Evolutionary conservation across 2,329 filamentous ascomycete genomes (phyloP).

Genomic region (Fusarium acutatum): DNA sequence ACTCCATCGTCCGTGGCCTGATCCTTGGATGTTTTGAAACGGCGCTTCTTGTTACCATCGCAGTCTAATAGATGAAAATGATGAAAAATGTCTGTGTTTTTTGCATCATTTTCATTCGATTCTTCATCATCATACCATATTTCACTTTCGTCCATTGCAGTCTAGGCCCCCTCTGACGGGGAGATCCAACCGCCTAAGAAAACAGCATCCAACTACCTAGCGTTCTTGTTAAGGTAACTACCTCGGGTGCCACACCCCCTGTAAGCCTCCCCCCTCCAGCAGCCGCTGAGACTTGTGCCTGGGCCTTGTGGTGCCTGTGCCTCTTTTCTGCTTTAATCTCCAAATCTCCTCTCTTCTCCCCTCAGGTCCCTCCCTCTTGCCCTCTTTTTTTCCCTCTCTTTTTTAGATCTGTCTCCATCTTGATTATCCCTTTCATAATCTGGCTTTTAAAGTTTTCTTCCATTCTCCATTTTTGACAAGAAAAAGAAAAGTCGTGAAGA

Average conservation of each 20-base stretch:
- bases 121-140: background rate
- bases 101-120: background rate
- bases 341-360: conserved; percentile 16
- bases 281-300: conserved; percentile 22
- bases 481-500: background rate
- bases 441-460: background rate
- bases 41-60: background rate
- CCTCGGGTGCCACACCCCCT: conserved; percentile 11
- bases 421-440: background rate
- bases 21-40: conserved; percentile 25
- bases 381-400: background rate
- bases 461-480: background rate
- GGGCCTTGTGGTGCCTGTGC: background rate
- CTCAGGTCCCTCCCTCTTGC: background rate
- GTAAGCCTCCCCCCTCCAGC: conserved; percentile 2
- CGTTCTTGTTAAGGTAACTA: background rate
- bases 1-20: background rate
- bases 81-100: background rate
- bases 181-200: background rate
- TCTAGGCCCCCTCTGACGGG: background rate
- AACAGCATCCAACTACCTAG: background rate
- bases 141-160: background rate
- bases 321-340: conserved; percentile 21
- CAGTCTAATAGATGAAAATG: background rate
- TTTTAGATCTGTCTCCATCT: background rate